Conservation (phyloP, 2,329 filamentous ascomycete genomes). For the Ophiostoma novo-ulmi region DNA sequence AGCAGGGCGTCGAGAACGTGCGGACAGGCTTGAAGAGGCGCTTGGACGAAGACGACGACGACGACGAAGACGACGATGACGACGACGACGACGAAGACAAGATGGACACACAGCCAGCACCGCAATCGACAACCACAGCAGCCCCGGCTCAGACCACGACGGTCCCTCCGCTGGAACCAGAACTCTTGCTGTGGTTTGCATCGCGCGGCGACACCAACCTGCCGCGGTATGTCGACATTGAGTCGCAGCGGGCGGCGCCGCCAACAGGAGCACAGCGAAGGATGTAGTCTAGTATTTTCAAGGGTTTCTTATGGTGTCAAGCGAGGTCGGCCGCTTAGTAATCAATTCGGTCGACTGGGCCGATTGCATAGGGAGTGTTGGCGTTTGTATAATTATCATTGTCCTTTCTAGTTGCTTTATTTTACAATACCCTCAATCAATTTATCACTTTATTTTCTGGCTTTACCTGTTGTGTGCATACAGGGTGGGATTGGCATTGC, state of each 20-base stretch:
- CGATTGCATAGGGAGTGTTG: neutral
- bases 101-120: constrained; percentile 24
- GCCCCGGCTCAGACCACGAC: constrained; percentile 27
- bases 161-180: constrained; percentile 38
- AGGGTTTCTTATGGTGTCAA: neutral
- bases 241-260: constrained; percentile 26
- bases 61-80: constrained; percentile 49
- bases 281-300: constrained; percentile 1
- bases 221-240: constrained; percentile 41
- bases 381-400: neutral
- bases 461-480: neutral
- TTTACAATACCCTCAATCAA: neutral
- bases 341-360: neutral
- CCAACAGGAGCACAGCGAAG: constrained; percentile 20
- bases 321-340: too few species aligned
- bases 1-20: constrained; percentile 61
- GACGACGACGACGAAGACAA: constrained; percentile 37
- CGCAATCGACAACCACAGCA: constrained; percentile 14
- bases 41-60: constrained; percentile 51
- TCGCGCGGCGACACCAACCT: constrained; percentile 43
- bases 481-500: neutral
- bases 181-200: constrained; percentile 45
- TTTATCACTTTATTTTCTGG: neutral
- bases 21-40: constrained; percentile 62
- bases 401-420: neutral